A percentile compares a stretch with the other conserved stretches of the same genome.
Evolutionary conservation across 78 protist genomes (phyloP).

Genomic region (Dictyostelium purpureum): DNA sequence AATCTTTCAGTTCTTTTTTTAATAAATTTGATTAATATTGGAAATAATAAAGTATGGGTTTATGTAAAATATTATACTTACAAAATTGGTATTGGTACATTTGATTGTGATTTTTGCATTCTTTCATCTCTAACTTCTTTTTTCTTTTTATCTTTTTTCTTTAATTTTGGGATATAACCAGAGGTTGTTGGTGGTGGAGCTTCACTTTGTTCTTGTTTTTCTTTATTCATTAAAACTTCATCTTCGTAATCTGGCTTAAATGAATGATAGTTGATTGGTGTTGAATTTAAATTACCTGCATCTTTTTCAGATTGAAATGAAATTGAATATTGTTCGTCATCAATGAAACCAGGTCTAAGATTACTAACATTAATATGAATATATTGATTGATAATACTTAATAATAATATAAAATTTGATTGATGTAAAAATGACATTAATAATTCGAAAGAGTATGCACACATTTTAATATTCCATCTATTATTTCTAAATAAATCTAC

Average conservation of each 20-base stretch:
- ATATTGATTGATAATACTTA: conserved; percentile 77
- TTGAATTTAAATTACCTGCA: conserved; percentile 43
- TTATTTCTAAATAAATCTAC: conserved; percentile 43
- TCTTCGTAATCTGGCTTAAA: conserved; percentile 58
- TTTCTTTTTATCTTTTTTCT: conserved; percentile 40
- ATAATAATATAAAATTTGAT: conserved; percentile 17
- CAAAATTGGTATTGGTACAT: conserved; percentile 62
- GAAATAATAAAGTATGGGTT: not conserved
- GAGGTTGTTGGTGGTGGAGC: not conserved
- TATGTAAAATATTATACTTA: conserved; percentile 5
- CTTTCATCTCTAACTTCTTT: conserved; percentile 38
- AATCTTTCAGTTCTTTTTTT: conserved; percentile 40
- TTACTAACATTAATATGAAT: conserved; percentile 65
- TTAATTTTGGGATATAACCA: conserved; percentile 11
- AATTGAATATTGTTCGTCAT: conserved; percentile 51
- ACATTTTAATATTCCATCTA: conserved; percentile 69
- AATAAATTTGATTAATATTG: not conserved
- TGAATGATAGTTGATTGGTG: conserved; percentile 27
- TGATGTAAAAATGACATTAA: conserved; percentile 84
- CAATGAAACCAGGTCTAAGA: conserved; percentile 71
- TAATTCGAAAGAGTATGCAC: conserved; percentile 70
- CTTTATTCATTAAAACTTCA: not conserved
- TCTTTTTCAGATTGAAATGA: conserved; percentile 59
- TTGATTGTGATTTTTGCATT: conserved; percentile 48
- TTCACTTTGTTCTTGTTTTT: conserved; percentile 16